These are phyloP conservation scores for Extremus antarcticus DNA, from an alignment of 495 filamentous ascomycete species.

Conservation along the genomic window DNA sequence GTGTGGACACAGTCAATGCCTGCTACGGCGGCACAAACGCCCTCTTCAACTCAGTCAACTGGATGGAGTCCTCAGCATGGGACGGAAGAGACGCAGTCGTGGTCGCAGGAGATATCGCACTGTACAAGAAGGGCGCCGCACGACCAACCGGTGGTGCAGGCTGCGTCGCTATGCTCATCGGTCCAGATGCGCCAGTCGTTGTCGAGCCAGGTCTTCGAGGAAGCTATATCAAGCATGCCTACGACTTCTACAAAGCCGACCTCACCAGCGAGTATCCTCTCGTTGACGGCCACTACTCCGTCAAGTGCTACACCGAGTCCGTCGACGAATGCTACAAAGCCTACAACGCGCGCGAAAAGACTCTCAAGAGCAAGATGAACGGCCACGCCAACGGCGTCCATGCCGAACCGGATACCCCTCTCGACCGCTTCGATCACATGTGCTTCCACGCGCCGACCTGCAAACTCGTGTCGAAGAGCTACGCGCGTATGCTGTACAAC, in stretches of 20 bases:
- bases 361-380: slow-evolving; percentile 48
- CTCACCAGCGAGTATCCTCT: slow-evolving; percentile 95
- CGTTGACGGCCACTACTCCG: slow-evolving; percentile 91
- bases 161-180: slow-evolving; percentile 87
- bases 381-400: slow-evolving; percentile 44
- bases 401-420: slow-evolving; percentile 49
- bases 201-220: slow-evolving; percentile 88
- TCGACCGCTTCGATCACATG: slow-evolving; percentile 94
- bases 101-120: slow-evolving; percentile 90
- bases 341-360: slow-evolving; percentile 75
- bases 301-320: slow-evolving; percentile 91
- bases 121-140: slow-evolving; percentile 93
- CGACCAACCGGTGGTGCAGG: slow-evolving; percentile 93
- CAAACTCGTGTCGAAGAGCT: slow-evolving; percentile 95
- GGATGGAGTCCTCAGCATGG: slow-evolving; percentile 97
- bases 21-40: slow-evolving; percentile 99
- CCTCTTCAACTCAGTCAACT: slow-evolving; percentile 93
- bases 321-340: slow-evolving; percentile 94
- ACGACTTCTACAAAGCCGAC: slow-evolving; percentile 99
- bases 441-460: slow-evolving; percentile 94
- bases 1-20: slow-evolving; percentile 91
- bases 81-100: slow-evolving; percentile 92
- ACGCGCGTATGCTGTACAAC: slow-evolving; percentile 91
- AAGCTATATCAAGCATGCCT: slow-evolving; percentile 86
- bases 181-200: slow-evolving; percentile 82